A percentile compares a stretch with the other conserved stretches of the same genome.
Evolutionary conservation across 352 stramenopile genomes (phyloP).

Genomic region (Phytophthora megakarya): DNA sequence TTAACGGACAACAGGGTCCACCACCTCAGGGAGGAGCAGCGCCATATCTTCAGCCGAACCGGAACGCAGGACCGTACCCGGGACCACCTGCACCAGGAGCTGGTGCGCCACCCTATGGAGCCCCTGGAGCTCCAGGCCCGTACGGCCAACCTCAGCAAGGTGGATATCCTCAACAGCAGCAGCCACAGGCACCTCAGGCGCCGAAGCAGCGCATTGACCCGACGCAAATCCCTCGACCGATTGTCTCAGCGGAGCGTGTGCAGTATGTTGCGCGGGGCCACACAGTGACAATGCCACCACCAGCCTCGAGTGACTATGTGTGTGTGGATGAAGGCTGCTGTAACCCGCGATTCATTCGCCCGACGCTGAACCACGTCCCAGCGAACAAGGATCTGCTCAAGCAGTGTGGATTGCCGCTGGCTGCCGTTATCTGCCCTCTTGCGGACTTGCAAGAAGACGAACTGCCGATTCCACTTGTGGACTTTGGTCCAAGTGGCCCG

Average conservation of each 20-base stretch:
- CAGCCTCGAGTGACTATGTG: conserved; percentile 80
- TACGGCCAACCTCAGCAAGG: conserved; percentile 40
- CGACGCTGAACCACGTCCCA: conserved; percentile 86
- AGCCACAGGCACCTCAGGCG: conserved; percentile 40
- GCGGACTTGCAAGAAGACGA: conserved; percentile 84
- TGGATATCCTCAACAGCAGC: conserved; percentile 39
- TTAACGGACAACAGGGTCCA: conserved; percentile 27
- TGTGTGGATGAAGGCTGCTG: conserved; percentile 87
- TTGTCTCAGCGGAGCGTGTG: conserved; percentile 64
- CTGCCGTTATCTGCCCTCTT: conserved; percentile 83
- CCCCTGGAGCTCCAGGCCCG: conserved; percentile 18
- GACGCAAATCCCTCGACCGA: conserved; percentile 85
- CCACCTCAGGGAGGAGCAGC: conserved; percentile 33
- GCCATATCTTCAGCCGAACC: conserved; percentile 40
- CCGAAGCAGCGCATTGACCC: conserved; percentile 87
- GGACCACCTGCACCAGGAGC: conserved; percentile 20
- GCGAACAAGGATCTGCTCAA: conserved; percentile 75
- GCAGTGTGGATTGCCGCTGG: conserved; percentile 78
- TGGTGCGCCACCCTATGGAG: conserved; percentile 28
- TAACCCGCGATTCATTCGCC: conserved; percentile 90
- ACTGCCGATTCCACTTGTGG: conserved; percentile 80
- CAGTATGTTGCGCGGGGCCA: conserved; percentile 82
- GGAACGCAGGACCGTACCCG: conserved; percentile 41
- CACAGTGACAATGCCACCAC: conserved; percentile 82
- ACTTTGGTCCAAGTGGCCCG: conserved; percentile 82